A percentile compares a stretch with the other conserved stretches of the same genome.
phyloP scores from a whole-genome alignment of 148 eudicot genomes.

The Camellia granthamiana region DNA sequence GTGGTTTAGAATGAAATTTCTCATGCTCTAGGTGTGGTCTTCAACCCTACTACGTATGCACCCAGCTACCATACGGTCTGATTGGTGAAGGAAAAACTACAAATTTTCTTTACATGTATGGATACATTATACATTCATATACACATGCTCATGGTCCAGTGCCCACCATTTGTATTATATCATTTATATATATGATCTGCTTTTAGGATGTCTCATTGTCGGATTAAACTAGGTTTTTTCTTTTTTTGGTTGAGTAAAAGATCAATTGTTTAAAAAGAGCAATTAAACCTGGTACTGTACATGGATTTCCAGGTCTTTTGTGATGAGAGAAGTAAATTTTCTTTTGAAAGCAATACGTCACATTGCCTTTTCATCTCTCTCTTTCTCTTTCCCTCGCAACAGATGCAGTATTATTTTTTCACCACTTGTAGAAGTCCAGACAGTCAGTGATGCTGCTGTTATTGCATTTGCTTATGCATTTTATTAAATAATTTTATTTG shows the following conservation, averaged over 20 bases:
- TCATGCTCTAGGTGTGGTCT: not conserved
- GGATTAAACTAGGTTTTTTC: not conserved
- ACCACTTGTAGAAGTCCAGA: not conserved
- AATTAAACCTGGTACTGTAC: not conserved
- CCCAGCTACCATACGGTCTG: not conserved
- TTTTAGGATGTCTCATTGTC: not conserved
- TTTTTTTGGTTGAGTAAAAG: not conserved
- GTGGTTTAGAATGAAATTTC: not conserved
- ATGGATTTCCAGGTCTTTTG: not conserved
- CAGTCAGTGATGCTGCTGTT: not conserved
- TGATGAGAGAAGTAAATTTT: not conserved
- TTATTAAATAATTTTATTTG: not conserved
- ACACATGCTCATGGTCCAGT: not conserved
- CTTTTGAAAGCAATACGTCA: not conserved
- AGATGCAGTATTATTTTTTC: not conserved
- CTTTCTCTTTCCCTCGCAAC: not conserved
- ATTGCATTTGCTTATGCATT: conserved; percentile 10
- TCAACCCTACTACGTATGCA: not conserved
- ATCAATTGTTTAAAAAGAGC: not conserved
- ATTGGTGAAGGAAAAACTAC: not conserved
- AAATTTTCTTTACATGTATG: not conserved
- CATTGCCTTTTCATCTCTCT: not conserved
- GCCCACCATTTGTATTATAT: not conserved
- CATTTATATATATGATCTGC: not conserved
- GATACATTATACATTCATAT: not conserved